Evolutionary conservation across 768 basidiomycete genomes (phyloP).

Genomic region (Xerocomus spinulosus): DNA sequence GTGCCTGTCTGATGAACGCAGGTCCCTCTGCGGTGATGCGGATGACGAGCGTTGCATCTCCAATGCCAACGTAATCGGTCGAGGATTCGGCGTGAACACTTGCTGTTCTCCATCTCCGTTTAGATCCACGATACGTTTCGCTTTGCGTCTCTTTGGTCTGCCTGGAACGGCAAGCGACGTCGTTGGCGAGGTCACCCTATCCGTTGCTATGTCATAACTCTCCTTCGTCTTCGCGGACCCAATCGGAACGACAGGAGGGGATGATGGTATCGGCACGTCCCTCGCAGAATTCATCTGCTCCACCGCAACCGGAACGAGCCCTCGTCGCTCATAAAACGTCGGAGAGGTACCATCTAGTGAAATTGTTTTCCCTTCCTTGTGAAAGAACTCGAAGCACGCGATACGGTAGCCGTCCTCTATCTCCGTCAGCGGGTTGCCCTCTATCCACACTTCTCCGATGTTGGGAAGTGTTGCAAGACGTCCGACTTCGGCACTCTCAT

Average conservation of each 20-base stretch:
- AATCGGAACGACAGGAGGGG: constrained; percentile 60
- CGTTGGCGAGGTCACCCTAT: constrained; percentile 30
- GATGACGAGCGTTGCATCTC: constrained; percentile 8
- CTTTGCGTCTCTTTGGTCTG: constrained; percentile 54
- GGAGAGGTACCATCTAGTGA: constrained; percentile 71
- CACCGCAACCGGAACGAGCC: constrained; percentile 44
- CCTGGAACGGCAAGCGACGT: constrained; percentile 42
- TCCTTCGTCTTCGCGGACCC: constrained; percentile 30
- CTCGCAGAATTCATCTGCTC: constrained; percentile 51
- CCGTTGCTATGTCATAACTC: constrained; percentile 16
- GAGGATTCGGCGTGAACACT: constrained; percentile 22
- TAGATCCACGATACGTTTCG: constrained; percentile 76
- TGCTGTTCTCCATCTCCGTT: constrained; percentile 42
- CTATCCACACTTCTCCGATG: constrained; percentile 75
- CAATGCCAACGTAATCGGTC: background rate
- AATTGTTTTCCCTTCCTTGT: constrained; percentile 75
- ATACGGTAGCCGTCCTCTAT: constrained; percentile 67
- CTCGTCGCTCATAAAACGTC: constrained; percentile 66
- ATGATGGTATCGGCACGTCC: constrained; percentile 45
- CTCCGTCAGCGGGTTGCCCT: constrained; percentile 78
- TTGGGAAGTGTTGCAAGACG: constrained; percentile 76
- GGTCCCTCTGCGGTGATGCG: constrained; percentile 17
- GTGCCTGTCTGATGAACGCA: constrained; percentile 8
- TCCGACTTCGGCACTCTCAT: constrained; percentile 82
- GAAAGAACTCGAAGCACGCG: constrained; percentile 79